Percentiles rank a stretch among this genome's conserved stretches.
phyloP scores from a whole-genome alignment of 768 basidiomycete genomes.

The Suillus subluteus region DNA sequence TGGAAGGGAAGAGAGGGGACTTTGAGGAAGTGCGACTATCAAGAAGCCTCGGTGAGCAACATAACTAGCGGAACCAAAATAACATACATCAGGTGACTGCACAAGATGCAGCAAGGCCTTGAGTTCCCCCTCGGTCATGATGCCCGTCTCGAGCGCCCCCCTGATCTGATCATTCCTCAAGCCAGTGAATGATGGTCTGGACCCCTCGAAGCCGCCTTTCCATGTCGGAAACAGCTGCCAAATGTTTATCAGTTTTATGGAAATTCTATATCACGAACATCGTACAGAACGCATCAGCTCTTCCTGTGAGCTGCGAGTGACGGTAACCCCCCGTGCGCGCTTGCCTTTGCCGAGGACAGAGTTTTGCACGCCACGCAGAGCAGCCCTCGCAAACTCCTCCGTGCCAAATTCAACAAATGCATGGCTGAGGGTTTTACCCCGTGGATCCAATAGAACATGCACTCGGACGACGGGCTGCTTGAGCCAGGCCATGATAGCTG shows the following conservation, averaged over 20 bases:
- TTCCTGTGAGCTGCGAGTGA: conserved; percentile 78
- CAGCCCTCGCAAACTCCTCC: conserved; percentile 63
- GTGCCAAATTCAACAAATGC: conserved; percentile 77
- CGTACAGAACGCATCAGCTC: conserved; percentile 82
- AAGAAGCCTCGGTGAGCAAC: conserved; percentile 19
- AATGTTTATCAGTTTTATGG: conserved; percentile 8
- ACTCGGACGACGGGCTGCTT: conserved; percentile 65
- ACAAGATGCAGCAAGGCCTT: conserved; percentile 70
- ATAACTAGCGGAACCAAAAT: conserved; percentile 6
- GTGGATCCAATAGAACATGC: conserved; percentile 78
- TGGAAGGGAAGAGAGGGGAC: conserved; percentile 83
- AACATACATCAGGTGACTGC: conserved; percentile 75
- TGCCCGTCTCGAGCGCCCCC: conserved; percentile 61
- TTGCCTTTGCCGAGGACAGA: conserved; percentile 75
- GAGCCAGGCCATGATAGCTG: conserved; percentile 68
- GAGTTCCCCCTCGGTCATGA: conserved; percentile 71
- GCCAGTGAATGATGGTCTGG: conserved; percentile 67
- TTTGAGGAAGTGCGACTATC: conserved; percentile 84
- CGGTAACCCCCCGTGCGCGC: conserved; percentile 81
- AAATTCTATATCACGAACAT: conserved; percentile 14
- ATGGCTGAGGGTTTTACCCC: conserved; percentile 85
- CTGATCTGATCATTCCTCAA: conserved; percentile 61
- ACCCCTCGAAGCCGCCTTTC: conserved; percentile 74
- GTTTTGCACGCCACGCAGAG: conserved; percentile 57
- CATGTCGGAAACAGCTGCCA: conserved; percentile 79